Evolutionary conservation across 306 rosid species (phyloP).

Genomic region (Cucurbita ficifolia): DNA sequence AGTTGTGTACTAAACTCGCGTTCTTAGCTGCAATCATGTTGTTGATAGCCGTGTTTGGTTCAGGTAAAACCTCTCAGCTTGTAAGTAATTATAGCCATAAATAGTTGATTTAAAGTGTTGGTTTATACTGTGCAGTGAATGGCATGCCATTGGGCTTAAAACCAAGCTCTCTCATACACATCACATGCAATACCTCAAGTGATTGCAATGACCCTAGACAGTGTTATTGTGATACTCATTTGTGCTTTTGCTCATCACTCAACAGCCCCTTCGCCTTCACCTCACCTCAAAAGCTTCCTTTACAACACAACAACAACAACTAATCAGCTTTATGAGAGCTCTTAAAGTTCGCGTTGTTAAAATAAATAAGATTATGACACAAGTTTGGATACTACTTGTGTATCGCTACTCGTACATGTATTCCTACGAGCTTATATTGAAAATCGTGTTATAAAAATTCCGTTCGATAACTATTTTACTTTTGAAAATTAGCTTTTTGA

Average conservation of each 20-base stretch:
- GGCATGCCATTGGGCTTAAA: too few relatives aligned
- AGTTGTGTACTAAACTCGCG: background rate
- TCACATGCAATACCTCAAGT: too few relatives aligned
- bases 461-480: too few relatives aligned
- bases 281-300: background rate
- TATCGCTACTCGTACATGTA: too few relatives aligned
- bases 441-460: too few relatives aligned
- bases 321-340: background rate
- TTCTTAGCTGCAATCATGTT: background rate
- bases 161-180: too few relatives aligned
- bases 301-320: background rate
- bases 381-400: too few relatives aligned
- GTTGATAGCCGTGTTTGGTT: background rate
- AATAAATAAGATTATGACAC: background rate
- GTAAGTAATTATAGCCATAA: background rate
- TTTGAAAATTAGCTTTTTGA: too few relatives aligned
- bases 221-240: background rate
- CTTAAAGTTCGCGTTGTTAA: background rate
- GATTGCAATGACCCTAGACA: too few relatives aligned
- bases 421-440: too few relatives aligned
- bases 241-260: background rate
- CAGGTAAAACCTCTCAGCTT: background rate
- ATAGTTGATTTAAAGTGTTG: too few relatives aligned
- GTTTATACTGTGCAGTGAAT: too few relatives aligned
- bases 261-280: background rate